Evolutionary conservation across 2,329 filamentous ascomycete species (phyloP).

Genomic region (Calonectria hongkongensis): DNA sequence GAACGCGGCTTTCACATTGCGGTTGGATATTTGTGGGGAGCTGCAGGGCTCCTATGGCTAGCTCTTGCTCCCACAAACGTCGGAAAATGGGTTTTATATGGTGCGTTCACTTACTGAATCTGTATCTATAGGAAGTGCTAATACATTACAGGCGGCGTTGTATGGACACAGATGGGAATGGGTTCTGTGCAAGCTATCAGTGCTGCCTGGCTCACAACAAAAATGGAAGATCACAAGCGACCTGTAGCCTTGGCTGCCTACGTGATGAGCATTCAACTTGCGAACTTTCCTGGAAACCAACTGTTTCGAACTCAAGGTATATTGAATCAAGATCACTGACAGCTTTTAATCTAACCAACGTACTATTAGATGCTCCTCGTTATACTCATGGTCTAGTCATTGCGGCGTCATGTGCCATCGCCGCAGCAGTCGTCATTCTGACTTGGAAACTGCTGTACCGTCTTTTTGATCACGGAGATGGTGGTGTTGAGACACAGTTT

Average conservation of each 20-base stretch:
- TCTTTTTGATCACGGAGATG: constrained; percentile 54
- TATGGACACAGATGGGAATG: constrained; percentile 59
- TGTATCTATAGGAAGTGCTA: not conserved
- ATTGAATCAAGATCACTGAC: not conserved
- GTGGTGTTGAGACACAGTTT: constrained; percentile 48
- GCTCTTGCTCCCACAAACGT: constrained; percentile 51
- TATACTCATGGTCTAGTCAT: constrained; percentile 53
- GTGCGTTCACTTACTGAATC: constrained; percentile 24
- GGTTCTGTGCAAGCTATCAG: constrained; percentile 57
- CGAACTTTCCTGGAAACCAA: constrained; percentile 57
- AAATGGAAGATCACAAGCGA: constrained; percentile 56
- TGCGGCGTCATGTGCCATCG: constrained; percentile 52
- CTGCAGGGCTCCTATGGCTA: constrained; percentile 54
- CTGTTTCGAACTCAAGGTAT: constrained; percentile 54
- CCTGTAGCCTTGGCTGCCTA: constrained; percentile 56
- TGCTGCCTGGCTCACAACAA: constrained; percentile 56
- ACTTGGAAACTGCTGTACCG: constrained; percentile 57
- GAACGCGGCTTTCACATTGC: constrained; percentile 57
- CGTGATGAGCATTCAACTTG: constrained; percentile 57
- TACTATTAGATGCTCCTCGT: constrained; percentile 51
- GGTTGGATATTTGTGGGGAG: constrained; percentile 53
- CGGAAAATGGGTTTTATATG: constrained; percentile 54
- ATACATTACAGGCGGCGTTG: constrained; percentile 49
- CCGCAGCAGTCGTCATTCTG: constrained; percentile 51
- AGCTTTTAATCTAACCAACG: not conserved